A percentile compares a stretch with the other conserved stretches of the same genome.
Evolutionary conservation across 2,329 filamentous ascomycete genomes (phyloP).

Genomic region (Pestalotiopsis sp.): DNA sequence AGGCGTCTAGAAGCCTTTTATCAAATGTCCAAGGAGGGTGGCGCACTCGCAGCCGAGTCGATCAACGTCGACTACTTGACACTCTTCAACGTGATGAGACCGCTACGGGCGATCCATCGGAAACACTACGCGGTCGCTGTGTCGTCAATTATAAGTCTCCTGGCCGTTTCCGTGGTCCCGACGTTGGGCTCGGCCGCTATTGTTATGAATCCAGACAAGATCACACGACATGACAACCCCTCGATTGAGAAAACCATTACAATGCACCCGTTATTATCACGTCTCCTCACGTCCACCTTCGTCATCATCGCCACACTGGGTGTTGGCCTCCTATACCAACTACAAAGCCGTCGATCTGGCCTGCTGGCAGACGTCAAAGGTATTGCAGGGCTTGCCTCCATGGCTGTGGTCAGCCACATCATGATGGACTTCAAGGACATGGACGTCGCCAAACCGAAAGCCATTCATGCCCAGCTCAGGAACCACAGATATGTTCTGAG

Average conservation of each 20-base stretch:
- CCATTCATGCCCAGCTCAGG: conserved; percentile 71
- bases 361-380: conserved; percentile 70
- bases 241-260: conserved; percentile 54
- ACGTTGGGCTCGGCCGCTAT: conserved; percentile 68
- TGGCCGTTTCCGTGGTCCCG: conserved; percentile 71
- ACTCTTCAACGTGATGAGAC: conserved; percentile 66
- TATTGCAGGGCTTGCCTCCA: conserved; percentile 73
- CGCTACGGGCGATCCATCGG: conserved; percentile 62
- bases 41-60: conserved; percentile 65
- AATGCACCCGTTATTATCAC: conserved; percentile 62
- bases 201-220: conserved; percentile 55
- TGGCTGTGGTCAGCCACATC: conserved; percentile 75
- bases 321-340: conserved; percentile 59
- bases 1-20: conserved; percentile 69
- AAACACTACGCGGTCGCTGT: conserved; percentile 70
- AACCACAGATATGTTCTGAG: conserved; percentile 69
- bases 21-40: conserved; percentile 62
- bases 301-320: conserved; percentile 61
- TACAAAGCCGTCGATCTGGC: conserved; percentile 66
- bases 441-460: conserved; percentile 66
- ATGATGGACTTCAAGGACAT: conserved; percentile 74
- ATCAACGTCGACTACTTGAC: conserved; percentile 78
- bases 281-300: conserved; percentile 60
- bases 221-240: conserved; percentile 44
- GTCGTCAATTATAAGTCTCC: conserved; percentile 65